phyloP scores from a whole-genome alignment of 805 yeast genomes.

The Wickerhamomyces chambardii region DNA sequence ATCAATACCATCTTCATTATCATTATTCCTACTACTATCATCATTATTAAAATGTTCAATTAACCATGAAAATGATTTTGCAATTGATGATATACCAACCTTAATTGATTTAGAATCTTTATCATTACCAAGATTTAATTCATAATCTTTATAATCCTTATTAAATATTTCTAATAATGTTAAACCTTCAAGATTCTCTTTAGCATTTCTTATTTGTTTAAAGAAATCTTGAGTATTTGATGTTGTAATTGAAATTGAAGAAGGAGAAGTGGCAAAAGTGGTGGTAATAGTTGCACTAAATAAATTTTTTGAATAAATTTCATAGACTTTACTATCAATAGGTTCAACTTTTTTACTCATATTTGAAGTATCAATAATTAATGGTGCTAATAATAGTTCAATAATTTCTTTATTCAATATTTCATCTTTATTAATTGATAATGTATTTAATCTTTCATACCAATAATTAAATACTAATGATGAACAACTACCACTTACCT shows the following conservation, averaged over 20 bases:
- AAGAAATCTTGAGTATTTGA: slow-evolving; percentile 16
- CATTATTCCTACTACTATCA: too few species aligned
- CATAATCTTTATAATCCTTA: slow-evolving; percentile 81
- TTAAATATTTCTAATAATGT: slow-evolving; percentile 51
- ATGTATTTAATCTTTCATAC: slow-evolving; percentile 21
- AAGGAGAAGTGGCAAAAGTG: too few species aligned
- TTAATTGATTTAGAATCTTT: slow-evolving; percentile 17
- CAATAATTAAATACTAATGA: slow-evolving; percentile 64
- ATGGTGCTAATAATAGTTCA: slow-evolving; percentile 52
- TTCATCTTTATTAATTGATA: slow-evolving; percentile 1
- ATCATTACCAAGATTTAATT: slow-evolving; percentile 21
- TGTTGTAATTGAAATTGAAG: too few species aligned
- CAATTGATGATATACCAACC: slow-evolving; percentile 75
- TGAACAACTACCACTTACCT: slow-evolving; percentile 70
- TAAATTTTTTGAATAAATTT: slow-evolving; percentile 20
- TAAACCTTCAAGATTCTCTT: slow-evolving; percentile 57
- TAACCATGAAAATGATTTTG: slow-evolving; percentile 57
- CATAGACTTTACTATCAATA: slow-evolving; percentile 41
- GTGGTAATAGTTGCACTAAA: background rate
- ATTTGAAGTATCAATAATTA: slow-evolving; percentile 69
- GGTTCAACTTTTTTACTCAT: slow-evolving; percentile 54
- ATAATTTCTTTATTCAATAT: slow-evolving; percentile 25
- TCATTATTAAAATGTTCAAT: too few species aligned
- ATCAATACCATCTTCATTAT: too few species aligned
- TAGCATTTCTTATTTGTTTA: slow-evolving; percentile 33